Base-by-base conservation (phyloP, 2,329 filamentous ascomycete species). In the Shiraia sp. region DNA sequence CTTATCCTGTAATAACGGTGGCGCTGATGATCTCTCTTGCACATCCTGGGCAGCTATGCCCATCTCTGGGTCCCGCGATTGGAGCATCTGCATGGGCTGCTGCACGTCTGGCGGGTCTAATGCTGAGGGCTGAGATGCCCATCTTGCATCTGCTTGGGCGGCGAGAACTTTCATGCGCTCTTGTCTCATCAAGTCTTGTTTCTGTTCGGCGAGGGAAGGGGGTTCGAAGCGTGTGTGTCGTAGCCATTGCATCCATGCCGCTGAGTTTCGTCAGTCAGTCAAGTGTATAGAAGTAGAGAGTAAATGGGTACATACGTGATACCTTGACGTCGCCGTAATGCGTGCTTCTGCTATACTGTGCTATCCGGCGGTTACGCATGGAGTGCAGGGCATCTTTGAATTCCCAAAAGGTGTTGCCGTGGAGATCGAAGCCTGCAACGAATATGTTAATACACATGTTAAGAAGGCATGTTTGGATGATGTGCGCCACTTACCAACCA, bases 171-270 rank as follows among this genome's bases (percentile, higher is more conserved):
- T 83, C 56, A 85, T 77, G 43, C 75, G 75, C n/a, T 71, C 67
- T 59, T 81, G 81, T 19, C 82, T 74, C 24, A 75, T 53, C 32
- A 83, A 49, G 44, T 86, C 82, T 32, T 75, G 69, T 47, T 76
- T 74, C 55, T 85, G 82, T 65, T 86, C 82, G 52, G 76, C 59
- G 35, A 85, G 61, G 2, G 75, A 74, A 1, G 82, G 82, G 2
- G 82, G 71, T 12, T 78, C 70, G 36, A 69, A 55, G 31, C 82
- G 79, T 8, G 81, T 80, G 53, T 84, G 75, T 55, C 82, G 80
- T 17, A 86, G 78, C 82, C 82, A 86, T 70, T 85, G 82, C 58
- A 83, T 80, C 82, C 82, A 86, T 76, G 82, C 79, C 37, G 82
- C 79, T 82, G 61, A 15, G 14, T 26, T 15, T 14, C 4, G 19